Percentiles rank a stretch among this genome's conserved stretches.
Evolutionary conservation across 805 yeast species (phyloP).

Genomic region (Lachancea cidri): DNA sequence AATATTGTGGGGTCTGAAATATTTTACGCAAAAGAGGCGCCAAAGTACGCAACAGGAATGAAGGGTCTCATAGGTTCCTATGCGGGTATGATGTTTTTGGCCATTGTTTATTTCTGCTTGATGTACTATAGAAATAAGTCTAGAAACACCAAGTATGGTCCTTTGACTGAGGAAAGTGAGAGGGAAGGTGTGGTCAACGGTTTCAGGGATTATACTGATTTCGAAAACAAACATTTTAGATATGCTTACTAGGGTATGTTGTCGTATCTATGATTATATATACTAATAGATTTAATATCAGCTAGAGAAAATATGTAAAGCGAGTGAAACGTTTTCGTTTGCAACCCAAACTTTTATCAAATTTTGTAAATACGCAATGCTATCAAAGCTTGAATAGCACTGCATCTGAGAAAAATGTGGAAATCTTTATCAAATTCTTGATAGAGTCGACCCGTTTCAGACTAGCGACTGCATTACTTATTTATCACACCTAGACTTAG

Average conservation of each 20-base stretch:
- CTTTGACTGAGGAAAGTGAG: slow-evolving; percentile 14
- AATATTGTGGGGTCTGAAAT: slow-evolving; percentile 18
- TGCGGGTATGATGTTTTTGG: slow-evolving; percentile 17
- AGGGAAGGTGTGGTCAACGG: slow-evolving; percentile 19
- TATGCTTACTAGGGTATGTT: slow-evolving; percentile 10
- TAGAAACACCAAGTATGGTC: slow-evolving; percentile 14
- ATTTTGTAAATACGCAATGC: too few relatives aligned
- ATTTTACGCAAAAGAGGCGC: slow-evolving; percentile 18
- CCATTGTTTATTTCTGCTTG: slow-evolving; percentile 13
- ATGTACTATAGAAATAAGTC: slow-evolving; percentile 16
- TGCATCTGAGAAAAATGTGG: too few relatives aligned
- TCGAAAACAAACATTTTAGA: slow-evolving; percentile 17
- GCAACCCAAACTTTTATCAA: too few relatives aligned
- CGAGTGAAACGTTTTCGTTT: too few relatives aligned
- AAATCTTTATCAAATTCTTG: too few relatives aligned
- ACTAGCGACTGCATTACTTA: too few relatives aligned
- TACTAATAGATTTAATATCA: too few relatives aligned
- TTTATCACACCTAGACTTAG: too few relatives aligned
- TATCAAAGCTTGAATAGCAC: too few relatives aligned
- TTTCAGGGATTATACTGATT: slow-evolving; percentile 19
- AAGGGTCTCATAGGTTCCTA: slow-evolving; percentile 18
- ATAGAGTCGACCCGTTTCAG: too few relatives aligned
- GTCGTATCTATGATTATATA: too few relatives aligned
- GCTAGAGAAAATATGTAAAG: too few relatives aligned
- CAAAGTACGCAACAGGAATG: slow-evolving; percentile 18